Base-by-base conservation (phyloP, 148 eudicot genomes). In the Vaccinium macrocarpon region DNA sequence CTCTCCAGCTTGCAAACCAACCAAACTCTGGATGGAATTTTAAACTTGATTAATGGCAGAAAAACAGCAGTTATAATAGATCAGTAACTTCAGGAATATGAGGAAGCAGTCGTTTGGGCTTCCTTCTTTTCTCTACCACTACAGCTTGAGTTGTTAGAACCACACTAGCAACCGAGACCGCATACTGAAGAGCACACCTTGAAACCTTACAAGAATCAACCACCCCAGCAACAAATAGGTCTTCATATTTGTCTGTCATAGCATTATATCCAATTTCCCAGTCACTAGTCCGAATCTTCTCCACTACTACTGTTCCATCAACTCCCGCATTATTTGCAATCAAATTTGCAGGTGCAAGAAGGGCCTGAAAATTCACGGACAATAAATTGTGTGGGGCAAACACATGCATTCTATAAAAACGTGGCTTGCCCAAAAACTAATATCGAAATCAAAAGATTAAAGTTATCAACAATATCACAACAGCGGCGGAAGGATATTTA, bases 281-380 rank as follows among this genome's bases (percentile, higher is more conserved):
- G 19, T 91, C 94, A 71, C 84, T 90, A 55, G 79, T 82, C 61
- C 85, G 88, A 78, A 90, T 89, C 49, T 82, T 97, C 79, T 93
- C 98, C 82, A 92, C 95, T n/a, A 94, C 91, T 19, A 91, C 90
- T 73, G 87, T 92, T 55, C 99, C 99, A 84, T 97, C 99, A 72
- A 89, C 93, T 55, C 99, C 99, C 27, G 99, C 96, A 86, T 97
- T 97, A 49, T 84, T 88, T 66, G 98, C 98, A 71, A 97, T 97
- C 78, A 87, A 52, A 81, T 88, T 94, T 81, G 98, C 90, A 50
- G 99, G 99, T 84, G 96, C 96, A 82, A 92, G 91, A 49, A 97
- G 93, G 72, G 99, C 99, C 99, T 97, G 97, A 87, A 86, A 90
- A 90, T 48, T 85, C 77, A 84, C 71, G 35, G 38, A 62, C 13